Evolutionary conservation across 371 early-diverging fungal species (phyloP).

Genomic region (Mortierella sp.): DNA sequence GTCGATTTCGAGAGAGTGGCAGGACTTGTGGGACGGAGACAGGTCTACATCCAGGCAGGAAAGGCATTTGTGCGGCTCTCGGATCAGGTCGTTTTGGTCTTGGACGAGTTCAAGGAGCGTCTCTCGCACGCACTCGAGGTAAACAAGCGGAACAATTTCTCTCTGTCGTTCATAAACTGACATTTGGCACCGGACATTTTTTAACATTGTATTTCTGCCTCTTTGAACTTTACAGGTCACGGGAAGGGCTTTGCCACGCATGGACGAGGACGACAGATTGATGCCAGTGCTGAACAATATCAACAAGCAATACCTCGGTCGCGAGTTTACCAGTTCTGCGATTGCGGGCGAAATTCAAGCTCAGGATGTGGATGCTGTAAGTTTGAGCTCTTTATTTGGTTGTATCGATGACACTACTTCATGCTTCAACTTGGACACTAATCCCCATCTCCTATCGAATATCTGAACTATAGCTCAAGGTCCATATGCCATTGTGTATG

Average conservation of each 20-base stretch:
- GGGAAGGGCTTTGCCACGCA: conserved; percentile 81
- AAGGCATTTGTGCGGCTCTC: conserved; percentile 87
- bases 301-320: conserved; percentile 85
- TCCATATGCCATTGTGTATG: conserved; percentile 96
- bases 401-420: background rate
- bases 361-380: conserved; percentile 75
- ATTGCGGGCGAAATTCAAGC: conserved; percentile 71
- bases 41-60: conserved; percentile 82
- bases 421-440: background rate
- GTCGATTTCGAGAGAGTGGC: conserved; percentile 91
- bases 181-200: background rate
- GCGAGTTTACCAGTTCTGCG: conserved; percentile 64
- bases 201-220: background rate
- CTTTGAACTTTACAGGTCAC: conserved; percentile 61
- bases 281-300: conserved; percentile 89
- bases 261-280: conserved; percentile 96
- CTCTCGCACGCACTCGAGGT: conserved; percentile 74
- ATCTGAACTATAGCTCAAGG: conserved; percentile 59
- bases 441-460: background rate
- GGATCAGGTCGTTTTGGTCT: conserved; percentile 81
- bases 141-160: conserved; percentile 12
- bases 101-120: conserved; percentile 80
- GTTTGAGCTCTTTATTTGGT: conserved; percentile 13
- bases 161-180: background rate
- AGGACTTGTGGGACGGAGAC: conserved; percentile 78